Evolutionary conservation across 2,329 filamentous ascomycete species (phyloP).

Genomic region (Orbilia blumenaviensis): DNA sequence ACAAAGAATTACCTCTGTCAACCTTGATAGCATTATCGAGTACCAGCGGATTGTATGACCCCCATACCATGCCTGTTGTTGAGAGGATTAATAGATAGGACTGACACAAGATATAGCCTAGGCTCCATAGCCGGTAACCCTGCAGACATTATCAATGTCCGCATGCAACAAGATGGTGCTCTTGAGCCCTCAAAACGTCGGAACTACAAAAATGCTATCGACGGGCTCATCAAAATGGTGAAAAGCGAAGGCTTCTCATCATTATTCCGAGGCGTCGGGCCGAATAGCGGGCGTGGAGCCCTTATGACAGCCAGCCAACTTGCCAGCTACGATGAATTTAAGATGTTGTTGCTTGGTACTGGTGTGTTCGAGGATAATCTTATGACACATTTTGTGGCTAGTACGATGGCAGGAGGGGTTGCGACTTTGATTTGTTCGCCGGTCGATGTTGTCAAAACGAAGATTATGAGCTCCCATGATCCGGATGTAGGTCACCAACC

Average conservation of each 20-base stretch:
- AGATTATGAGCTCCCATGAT: slow-evolving; percentile 77
- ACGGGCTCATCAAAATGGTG: slow-evolving; percentile 74
- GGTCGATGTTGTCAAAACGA: slow-evolving; percentile 86
- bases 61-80: background rate
- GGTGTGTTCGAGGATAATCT: slow-evolving; percentile 75
- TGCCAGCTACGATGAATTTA: slow-evolving; percentile 85
- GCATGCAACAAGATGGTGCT: slow-evolving; percentile 85
- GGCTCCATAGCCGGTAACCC: slow-evolving; percentile 93
- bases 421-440: slow-evolving; percentile 86
- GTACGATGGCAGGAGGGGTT: slow-evolving; percentile 69
- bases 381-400: slow-evolving; percentile 75
- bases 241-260: slow-evolving; percentile 78
- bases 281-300: slow-evolving; percentile 81
- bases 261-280: slow-evolving; percentile 85
- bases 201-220: slow-evolving; percentile 88
- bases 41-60: slow-evolving; percentile 73
- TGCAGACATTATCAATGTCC: slow-evolving; percentile 94
- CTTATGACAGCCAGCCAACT: slow-evolving; percentile 88
- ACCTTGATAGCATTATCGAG: slow-evolving; percentile 84
- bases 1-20: slow-evolving; percentile 71
- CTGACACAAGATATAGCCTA: slow-evolving; percentile 61
- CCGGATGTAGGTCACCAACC: slow-evolving; percentile 36
- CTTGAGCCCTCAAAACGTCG: slow-evolving; percentile 69
- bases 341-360: slow-evolving; percentile 72
- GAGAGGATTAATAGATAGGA: background rate